Percentiles rank a stretch among this genome's conserved stretches.
Conservation (phyloP, 139 green algal species). For the Picochlorum costavermella region DNA sequence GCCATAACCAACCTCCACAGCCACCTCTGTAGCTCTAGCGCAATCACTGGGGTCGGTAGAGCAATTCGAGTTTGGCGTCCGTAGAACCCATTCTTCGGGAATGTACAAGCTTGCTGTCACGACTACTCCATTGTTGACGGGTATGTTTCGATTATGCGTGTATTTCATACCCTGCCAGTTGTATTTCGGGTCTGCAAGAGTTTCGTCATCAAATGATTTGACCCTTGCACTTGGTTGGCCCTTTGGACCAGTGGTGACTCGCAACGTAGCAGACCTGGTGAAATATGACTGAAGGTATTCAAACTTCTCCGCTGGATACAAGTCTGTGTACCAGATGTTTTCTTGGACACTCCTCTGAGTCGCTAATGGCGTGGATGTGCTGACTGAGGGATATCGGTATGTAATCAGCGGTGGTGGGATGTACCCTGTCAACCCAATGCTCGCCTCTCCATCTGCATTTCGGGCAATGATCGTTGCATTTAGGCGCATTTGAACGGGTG, state of each 20-base stretch:
- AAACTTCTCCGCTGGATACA: neutral
- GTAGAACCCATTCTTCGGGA: neutral
- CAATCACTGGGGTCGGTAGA: neutral
- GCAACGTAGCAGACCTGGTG: neutral
- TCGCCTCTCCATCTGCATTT: neutral
- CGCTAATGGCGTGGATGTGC: neutral
- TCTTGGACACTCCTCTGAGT: neutral
- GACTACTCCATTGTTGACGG: neutral
- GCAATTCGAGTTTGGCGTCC: neutral
- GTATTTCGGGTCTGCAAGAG: neutral
- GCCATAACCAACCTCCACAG: constrained; percentile 1
- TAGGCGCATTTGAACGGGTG: neutral
- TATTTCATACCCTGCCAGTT: constrained; percentile 9
- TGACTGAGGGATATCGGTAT: neutral
- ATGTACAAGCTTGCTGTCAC: constrained; percentile 11
- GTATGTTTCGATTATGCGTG: neutral
- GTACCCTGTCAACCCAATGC: neutral
- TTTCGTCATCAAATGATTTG: neutral
- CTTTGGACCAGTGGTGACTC: neutral
- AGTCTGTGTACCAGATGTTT: neutral
- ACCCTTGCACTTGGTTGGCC: constrained; percentile 4
- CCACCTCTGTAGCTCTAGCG: neutral
- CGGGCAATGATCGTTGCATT: neutral
- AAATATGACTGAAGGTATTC: neutral
- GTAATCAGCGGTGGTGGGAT: neutral